Evolutionary conservation across 1,139 yeast genomes (phyloP).

Genomic region (Scheffersomyces titani): DNA sequence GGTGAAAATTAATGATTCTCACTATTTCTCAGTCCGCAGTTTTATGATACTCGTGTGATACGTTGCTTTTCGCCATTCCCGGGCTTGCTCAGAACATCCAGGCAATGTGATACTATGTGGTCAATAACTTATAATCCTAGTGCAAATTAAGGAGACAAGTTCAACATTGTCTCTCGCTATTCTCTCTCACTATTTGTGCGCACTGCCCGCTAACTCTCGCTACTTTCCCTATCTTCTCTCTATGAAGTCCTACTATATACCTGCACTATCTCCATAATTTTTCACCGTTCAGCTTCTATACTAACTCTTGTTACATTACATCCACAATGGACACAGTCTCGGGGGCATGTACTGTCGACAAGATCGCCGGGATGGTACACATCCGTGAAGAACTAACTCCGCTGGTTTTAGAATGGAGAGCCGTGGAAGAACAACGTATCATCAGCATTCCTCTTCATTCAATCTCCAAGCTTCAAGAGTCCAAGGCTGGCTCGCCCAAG

Average conservation of each 20-base stretch:
- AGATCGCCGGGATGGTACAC: conserved; percentile 65
- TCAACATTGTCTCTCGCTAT: neutral
- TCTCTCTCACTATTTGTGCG: neutral
- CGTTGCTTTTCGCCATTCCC: no score
- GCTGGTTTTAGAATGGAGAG: conserved; percentile 66
- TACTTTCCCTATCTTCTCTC: neutral
- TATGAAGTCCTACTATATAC: neutral
- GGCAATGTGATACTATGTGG: no score
- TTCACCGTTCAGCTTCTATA: neutral
- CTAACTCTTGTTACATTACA: neutral
- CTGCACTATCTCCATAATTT: neutral
- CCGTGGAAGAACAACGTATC: conserved; percentile 57
- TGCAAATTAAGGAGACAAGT: neutral
- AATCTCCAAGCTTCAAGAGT: conserved; percentile 67
- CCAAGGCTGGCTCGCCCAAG: conserved; percentile 69
- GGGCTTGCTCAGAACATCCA: no score
- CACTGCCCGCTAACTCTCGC: neutral
- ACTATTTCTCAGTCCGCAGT: neutral
- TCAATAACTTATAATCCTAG: neutral
- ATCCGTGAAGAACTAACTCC: conserved; percentile 69
- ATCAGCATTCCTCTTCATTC: conserved; percentile 53
- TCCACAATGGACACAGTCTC: conserved; percentile 37
- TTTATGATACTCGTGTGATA: no score
- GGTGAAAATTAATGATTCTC: neutral
- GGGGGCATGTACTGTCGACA: conserved; percentile 71